A percentile compares a stretch with the other conserved stretches of the same genome.
These are phyloP conservation scores for Cordyceps cateniannulata DNA, from an alignment of 2,329 filamentous ascomycete species.

Conservation along the genomic window DNA sequence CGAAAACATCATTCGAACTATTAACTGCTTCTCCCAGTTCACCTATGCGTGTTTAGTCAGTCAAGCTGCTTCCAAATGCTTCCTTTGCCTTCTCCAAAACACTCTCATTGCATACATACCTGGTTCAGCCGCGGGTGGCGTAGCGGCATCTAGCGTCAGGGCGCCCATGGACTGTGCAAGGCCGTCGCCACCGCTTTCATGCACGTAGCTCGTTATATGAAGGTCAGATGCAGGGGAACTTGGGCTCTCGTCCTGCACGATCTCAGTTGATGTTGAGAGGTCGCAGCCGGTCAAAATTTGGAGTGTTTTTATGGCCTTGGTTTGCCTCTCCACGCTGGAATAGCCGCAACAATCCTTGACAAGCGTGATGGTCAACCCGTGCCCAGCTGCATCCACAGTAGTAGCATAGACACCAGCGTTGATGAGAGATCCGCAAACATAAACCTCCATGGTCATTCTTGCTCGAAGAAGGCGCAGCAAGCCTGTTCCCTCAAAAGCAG, in stretches of 20 bases:
- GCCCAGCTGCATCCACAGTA: conserved; percentile 79
- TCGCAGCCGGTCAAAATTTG: conserved; percentile 69
- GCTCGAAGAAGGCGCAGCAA: conserved; percentile 73
- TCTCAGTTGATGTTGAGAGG: conserved; percentile 50
- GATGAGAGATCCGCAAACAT: conserved; percentile 77
- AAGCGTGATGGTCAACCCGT: conserved; percentile 81
- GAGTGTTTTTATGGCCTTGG: conserved; percentile 63
- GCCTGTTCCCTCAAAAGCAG: conserved; percentile 70
- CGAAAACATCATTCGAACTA: background rate
- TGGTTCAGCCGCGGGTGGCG: conserved; percentile 11
- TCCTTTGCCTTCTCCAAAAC: conserved; percentile 11
- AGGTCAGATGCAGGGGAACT: background rate
- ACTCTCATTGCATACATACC: conserved; percentile 14
- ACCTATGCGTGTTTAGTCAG: background rate
- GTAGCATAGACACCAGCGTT: conserved; percentile 90
- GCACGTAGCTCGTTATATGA: background rate
- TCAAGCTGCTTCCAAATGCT: conserved; percentile 16
- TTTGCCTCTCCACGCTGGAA: conserved; percentile 61
- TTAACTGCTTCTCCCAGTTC: background rate
- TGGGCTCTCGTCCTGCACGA: conserved; percentile 32
- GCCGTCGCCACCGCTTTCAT: conserved; percentile 15
- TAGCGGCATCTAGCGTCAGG: conserved; percentile 24
- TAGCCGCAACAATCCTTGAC: conserved; percentile 87
- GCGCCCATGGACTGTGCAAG: conserved; percentile 27
- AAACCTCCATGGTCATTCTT: conserved; percentile 84